phyloP scores from a whole-genome alignment of 2,329 filamentous ascomycete species.

The Aspergillus uvarum region DNA sequence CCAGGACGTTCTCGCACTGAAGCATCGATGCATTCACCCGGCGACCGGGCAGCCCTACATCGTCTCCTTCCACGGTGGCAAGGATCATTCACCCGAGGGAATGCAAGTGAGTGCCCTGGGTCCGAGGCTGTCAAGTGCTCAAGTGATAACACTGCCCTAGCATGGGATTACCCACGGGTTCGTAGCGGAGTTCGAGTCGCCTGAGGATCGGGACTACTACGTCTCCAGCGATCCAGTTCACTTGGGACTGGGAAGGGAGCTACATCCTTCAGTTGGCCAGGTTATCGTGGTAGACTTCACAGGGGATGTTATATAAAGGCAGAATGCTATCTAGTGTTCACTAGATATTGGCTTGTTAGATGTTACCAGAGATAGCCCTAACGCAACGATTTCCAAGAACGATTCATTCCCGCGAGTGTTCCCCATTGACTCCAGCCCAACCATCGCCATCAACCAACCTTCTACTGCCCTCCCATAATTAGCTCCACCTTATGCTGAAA shows the following conservation, averaged over 20 bases:
- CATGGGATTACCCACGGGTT: conserved; percentile 1
- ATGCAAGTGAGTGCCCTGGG: neutral
- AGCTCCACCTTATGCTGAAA: neutral
- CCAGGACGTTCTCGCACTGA: neutral
- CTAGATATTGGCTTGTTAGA: too few relatives aligned
- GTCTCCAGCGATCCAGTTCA: neutral
- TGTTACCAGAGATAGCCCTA: too few relatives aligned
- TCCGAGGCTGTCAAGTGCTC: too few relatives aligned
- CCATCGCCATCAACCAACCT: too few relatives aligned
- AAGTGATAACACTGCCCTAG: neutral
- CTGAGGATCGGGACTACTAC: conserved; percentile 1
- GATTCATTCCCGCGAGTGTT: too few relatives aligned
- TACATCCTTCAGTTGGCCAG: neutral
- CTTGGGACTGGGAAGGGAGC: neutral
- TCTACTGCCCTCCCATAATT: neutral
- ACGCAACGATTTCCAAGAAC: too few relatives aligned
- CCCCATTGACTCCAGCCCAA: too few relatives aligned
- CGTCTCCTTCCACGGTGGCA: neutral
- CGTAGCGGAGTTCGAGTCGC: neutral
- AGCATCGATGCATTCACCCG: neutral
- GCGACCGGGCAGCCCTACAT: neutral
- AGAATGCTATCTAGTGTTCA: too few relatives aligned
- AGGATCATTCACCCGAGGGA: neutral
- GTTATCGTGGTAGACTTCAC: conserved; percentile 7
- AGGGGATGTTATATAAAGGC: neutral